Percentiles rank a stretch among this genome's conserved stretches.
Evolutionary conservation across 306 rosid species (phyloP).

Genomic region (Quercus agrifolia): DNA sequence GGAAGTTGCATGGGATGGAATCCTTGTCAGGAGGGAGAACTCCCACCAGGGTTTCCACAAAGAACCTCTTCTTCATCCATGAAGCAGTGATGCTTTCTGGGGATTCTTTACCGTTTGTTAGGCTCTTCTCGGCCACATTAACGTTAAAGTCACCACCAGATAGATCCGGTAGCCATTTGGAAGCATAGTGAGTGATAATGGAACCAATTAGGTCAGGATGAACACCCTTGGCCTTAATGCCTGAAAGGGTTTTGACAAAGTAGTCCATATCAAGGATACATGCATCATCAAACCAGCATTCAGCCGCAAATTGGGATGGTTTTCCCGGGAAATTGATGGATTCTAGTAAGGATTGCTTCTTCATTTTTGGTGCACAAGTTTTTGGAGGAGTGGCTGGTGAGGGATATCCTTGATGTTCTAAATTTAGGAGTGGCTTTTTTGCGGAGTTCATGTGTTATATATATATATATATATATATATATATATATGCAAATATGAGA

Average conservation of each 20-base stretch:
- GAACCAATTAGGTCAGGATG: constrained; percentile 75
- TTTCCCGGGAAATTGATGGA: constrained; percentile 35
- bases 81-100: constrained; percentile 58
- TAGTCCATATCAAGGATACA: constrained; percentile 90
- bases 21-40: constrained; percentile 85
- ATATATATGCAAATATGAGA: background rate
- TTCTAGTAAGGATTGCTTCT: constrained; percentile 29
- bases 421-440: background rate
- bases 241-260: constrained; percentile 83
- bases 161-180: constrained; percentile 93
- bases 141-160: constrained; percentile 12
- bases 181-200: constrained; percentile 81
- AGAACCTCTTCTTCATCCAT: constrained; percentile 87
- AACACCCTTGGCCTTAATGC: constrained; percentile 80
- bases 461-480: background rate
- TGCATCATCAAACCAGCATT: constrained; percentile 81
- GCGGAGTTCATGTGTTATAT: background rate
- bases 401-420: background rate
- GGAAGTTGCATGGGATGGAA: constrained; percentile 83
- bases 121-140: constrained; percentile 20
- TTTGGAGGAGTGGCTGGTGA: background rate
- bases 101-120: constrained; percentile 40
- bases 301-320: constrained; percentile 44
- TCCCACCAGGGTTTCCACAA: constrained; percentile 79
- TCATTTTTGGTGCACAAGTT: constrained; percentile 22